Percentiles rank a stretch among this genome's conserved stretches.
phyloP scores from a whole-genome alignment of 164 flowering plant species.

The Sextonia rubra region DNA sequence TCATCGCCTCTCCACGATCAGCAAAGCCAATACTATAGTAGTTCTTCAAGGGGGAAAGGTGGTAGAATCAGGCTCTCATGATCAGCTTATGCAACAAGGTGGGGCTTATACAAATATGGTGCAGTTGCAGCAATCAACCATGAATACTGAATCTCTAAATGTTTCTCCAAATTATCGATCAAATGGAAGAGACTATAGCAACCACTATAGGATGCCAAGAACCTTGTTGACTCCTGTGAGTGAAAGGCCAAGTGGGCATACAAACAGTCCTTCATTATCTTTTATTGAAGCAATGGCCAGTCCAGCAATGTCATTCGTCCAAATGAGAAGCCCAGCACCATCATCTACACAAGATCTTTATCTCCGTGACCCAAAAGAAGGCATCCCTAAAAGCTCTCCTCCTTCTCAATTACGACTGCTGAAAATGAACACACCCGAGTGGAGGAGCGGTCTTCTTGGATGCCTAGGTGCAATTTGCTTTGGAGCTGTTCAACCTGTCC shows the following conservation, averaged over 20 bases:
- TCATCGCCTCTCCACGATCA: conserved; percentile 48
- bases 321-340: neutral
- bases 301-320: conserved; percentile 5
- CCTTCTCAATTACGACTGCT: conserved; percentile 64
- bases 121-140: conserved; percentile 24
- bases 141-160: neutral
- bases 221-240: neutral
- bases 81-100: conserved; percentile 30
- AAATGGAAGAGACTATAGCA: neutral
- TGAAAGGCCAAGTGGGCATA: neutral
- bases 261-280: neutral
- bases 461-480: conserved; percentile 48
- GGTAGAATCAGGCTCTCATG: conserved; percentile 42
- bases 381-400: conserved; percentile 10
- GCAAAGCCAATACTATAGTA: conserved; percentile 30
- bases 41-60: conserved; percentile 43
- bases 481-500: conserved; percentile 73
- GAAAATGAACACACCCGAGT: conserved; percentile 63
- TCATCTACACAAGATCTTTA: neutral
- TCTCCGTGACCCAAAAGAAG: neutral
- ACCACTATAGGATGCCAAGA: neutral
- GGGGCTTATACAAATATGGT: conserved; percentile 30
- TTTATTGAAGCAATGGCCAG: neutral
- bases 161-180: neutral
- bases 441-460: conserved; percentile 63